Percentiles rank a stretch among this genome's conserved stretches.
Evolutionary conservation across 1,284 basidiomycete species (phyloP).

Genomic region (Farysia itapuensis): DNA sequence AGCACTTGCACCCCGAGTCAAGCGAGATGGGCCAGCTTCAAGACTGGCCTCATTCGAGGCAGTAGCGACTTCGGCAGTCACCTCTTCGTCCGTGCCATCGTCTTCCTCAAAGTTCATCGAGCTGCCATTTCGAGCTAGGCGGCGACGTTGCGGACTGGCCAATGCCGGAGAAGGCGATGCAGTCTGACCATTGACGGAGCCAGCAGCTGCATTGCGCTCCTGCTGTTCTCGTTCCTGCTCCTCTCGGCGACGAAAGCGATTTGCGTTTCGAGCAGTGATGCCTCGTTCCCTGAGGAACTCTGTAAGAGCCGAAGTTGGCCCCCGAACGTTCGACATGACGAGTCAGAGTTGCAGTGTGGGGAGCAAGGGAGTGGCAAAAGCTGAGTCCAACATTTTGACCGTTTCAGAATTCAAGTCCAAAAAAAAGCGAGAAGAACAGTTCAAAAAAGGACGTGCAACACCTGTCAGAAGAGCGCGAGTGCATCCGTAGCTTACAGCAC

Average conservation of each 20-base stretch:
- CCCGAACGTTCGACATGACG: conserved; percentile 66
- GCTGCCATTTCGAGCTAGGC: conserved; percentile 17
- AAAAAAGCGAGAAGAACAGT: no score
- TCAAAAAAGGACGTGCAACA: not conserved
- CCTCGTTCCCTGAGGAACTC: conserved; percentile 82
- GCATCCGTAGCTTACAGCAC: no score
- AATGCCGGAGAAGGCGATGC: not conserved
- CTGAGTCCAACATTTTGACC: not conserved
- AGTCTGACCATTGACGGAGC: conserved; percentile 1
- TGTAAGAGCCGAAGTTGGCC: conserved; percentile 86
- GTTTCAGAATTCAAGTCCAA: no score
- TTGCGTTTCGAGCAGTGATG: conserved; percentile 72
- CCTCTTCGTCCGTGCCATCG: conserved; percentile 71
- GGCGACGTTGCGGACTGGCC: conserved; percentile 1
- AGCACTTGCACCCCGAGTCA: conserved; percentile 53
- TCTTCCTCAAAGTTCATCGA: conserved; percentile 63
- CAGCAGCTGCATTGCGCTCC: conserved; percentile 3
- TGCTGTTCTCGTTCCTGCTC: conserved; percentile 22
- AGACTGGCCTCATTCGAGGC: conserved; percentile 57
- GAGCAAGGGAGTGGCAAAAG: not conserved
- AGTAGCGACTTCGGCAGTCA: conserved; percentile 55
- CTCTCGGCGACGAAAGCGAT: conserved; percentile 57
- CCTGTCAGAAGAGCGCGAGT: no score
- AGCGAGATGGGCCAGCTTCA: conserved; percentile 56
- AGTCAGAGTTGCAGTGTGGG: not conserved